Evolutionary conservation across 129 eudicot species (phyloP), one percentile per base, ranked within the genome.

Genomic region (Flaveria trinervia): DNA sequence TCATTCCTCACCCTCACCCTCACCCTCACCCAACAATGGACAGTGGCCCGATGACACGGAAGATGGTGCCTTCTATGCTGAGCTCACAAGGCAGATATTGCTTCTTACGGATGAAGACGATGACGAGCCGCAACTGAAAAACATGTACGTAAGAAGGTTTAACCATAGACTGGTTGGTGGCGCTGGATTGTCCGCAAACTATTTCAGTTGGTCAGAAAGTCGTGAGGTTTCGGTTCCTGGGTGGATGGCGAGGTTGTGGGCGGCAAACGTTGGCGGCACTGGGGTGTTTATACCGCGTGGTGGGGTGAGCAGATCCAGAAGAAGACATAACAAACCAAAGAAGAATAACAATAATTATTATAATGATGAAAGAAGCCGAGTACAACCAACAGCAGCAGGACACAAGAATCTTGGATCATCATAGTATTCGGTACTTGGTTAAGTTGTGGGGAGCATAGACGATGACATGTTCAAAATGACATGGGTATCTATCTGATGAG

Each of bases 251-350:
- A 84, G 75, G 72, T 72, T 89, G 85, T 92, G 95, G 95, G 84
- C 84, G 33, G 71, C 70, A 7, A 83, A 83, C 26, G 64, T 44
- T 20, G 70, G 61, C 39, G 95, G 97, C 23, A 92, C 97, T 2
- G 97, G 97, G 22, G 97, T 92, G 71, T 92, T 92, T 79, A 92
- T 92, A 73, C 97, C 97, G 2, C 86, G 79, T 52, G 79, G 48
- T 0, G 76, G 72, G 30, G 33, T 56, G 60, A 70, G 44, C 13
- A 69, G 76, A 54, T 56, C 85, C 14, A 76, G 68, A 55, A 78
- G 64, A 81, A 74, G 83, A 64, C 73, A 79, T 61, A 70, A 77
- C 45, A 88, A 73, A 75, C 73, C 89, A 36, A 82, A 86, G 85
- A 85, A 78, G 73, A 84, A 73, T 74, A 86, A 77, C 26, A 86